Conservation (phyloP, 2,329 filamentous ascomycete genomes). For the Alternaria longipes region DNA sequence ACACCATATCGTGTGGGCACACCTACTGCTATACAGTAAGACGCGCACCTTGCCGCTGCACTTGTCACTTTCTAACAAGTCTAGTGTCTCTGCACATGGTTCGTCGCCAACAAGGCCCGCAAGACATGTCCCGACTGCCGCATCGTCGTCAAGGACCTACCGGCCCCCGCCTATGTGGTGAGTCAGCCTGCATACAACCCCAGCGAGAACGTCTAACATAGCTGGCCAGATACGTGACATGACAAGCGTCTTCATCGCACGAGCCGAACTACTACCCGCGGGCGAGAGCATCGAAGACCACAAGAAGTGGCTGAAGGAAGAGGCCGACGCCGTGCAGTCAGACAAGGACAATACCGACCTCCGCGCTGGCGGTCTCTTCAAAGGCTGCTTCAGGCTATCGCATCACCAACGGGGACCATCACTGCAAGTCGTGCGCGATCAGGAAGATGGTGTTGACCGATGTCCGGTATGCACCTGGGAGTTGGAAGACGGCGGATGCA, state of each 20-base stretch:
- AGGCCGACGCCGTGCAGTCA: constrained; percentile 66
- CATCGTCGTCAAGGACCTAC: constrained; percentile 64
- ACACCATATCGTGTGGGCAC: constrained; percentile 73
- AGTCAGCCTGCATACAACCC: constrained; percentile 38
- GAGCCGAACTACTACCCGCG: constrained; percentile 67
- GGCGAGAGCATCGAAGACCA: constrained; percentile 72
- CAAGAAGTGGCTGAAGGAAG: constrained; percentile 64
- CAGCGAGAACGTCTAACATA: constrained; percentile 5
- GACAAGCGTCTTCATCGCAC: constrained; percentile 68
- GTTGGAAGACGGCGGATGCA: constrained; percentile 68
- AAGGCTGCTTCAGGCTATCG: constrained; percentile 63
- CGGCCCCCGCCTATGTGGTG: constrained; percentile 72
- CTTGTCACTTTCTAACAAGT: constrained; percentile 31
- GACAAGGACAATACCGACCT: constrained; percentile 65
- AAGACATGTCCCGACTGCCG: constrained; percentile 77
- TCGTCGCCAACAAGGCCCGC: constrained; percentile 61
- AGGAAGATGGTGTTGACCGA: constrained; percentile 67
- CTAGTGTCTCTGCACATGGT: constrained; percentile 67
- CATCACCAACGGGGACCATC: constrained; percentile 31
- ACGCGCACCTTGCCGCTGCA: constrained; percentile 23
- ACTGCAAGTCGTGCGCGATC: constrained; percentile 61
- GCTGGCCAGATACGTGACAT: constrained; percentile 67
- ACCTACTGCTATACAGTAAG: constrained; percentile 75
- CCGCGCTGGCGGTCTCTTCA: constrained; percentile 67
- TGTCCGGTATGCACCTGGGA: constrained; percentile 72